Base-by-base conservation (phyloP, 352 stramenopile species). In the Phytopythium kandeliae region DNA sequence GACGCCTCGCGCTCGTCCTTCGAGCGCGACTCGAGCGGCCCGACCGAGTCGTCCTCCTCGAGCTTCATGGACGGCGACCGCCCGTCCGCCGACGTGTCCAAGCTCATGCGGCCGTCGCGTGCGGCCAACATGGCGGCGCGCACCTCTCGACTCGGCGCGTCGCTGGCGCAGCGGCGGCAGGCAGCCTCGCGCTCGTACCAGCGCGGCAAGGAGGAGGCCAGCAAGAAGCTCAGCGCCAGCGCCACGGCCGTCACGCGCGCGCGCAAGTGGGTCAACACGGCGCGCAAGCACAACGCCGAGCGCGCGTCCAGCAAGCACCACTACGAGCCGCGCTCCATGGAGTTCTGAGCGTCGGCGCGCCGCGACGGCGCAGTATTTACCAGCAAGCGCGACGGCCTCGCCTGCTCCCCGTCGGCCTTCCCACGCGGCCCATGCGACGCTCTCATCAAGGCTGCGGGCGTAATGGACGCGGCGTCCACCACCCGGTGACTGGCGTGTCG, bases 61-160 rank as follows among this genome's bases (percentile, higher is more conserved):
- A 49, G 43, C 43, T 49, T 49, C 40, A 79, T 78, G 22, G 66
- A 74, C 31, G 51, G 48, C 11, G 69, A 83, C 54, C 63, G 71
- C 0, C 69, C 71, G 25, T 83, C 71, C 13, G 65, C 63, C 0
- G 71, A 83, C 44, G 63, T 83, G 10, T 57, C 69, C 0, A 64
- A 75, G n/a, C 35, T 76, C n/a, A 51, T 83, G 4, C 49, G 63
- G 17, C 48, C 50, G 17, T 44, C 52, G 25, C 33, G 35, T 17
- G 17, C 33, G 33, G 26, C 26, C 52, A 51, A 45, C 59, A 47
- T 13, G 2, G 25, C 30, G 10, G n/a, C 45, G 45, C 67, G 66
- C n/a, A 58, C 54, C 21, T 60, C 66, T 7, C 59, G 67, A 31
- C 45, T 76, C 11, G 53, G 60, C 3, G 64, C 42, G 17, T 62